phyloP scores from a whole-genome alignment of 2,329 filamentous ascomycete species.

The Claviceps paspali region DNA sequence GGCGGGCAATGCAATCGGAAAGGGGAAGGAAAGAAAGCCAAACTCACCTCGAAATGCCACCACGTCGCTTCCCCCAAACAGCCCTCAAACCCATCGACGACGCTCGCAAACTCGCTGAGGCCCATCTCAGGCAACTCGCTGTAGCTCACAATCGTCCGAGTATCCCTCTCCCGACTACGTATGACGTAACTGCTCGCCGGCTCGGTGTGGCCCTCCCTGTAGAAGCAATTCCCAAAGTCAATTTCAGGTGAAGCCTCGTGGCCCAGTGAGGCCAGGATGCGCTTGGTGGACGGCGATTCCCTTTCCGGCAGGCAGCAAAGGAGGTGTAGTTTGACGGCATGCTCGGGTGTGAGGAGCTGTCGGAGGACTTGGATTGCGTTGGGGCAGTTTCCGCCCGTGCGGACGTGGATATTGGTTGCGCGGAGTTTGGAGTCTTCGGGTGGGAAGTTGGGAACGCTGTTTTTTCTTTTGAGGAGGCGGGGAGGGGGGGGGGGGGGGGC shows the following conservation, averaged over 20 bases:
- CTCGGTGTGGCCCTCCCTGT: conserved; percentile 35
- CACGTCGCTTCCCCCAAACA: conserved; percentile 26
- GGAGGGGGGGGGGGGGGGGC: too few relatives aligned
- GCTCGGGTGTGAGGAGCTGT: conserved; percentile 33
- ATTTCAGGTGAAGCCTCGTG: conserved; percentile 25
- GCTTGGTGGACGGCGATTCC: conserved; percentile 32
- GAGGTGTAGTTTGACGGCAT: conserved; percentile 24
- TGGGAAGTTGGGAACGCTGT: conserved; percentile 50
- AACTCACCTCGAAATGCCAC: conserved; percentile 57
- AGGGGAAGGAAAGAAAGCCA: background rate
- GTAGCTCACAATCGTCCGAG: conserved; percentile 56
- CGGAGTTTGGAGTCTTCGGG: conserved; percentile 59
- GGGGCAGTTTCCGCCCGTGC: conserved; percentile 58
- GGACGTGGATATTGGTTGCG: conserved; percentile 39
- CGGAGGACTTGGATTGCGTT: conserved; percentile 58
- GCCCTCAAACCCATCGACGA: conserved; percentile 23
- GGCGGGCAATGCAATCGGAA: too few relatives aligned
- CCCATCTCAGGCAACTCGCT: conserved; percentile 56
- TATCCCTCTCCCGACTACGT: conserved; percentile 40
- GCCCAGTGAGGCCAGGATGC: conserved; percentile 40
- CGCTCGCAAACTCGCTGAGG: conserved; percentile 37
- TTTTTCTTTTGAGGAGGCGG: too few relatives aligned
- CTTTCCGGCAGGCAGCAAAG: conserved; percentile 38
- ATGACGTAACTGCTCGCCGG: conserved; percentile 57
- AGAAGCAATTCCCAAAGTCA: conserved; percentile 41